phyloP scores from a whole-genome alignment of 352 stramenopile genomes.

The Porosira glacialis region DNA sequence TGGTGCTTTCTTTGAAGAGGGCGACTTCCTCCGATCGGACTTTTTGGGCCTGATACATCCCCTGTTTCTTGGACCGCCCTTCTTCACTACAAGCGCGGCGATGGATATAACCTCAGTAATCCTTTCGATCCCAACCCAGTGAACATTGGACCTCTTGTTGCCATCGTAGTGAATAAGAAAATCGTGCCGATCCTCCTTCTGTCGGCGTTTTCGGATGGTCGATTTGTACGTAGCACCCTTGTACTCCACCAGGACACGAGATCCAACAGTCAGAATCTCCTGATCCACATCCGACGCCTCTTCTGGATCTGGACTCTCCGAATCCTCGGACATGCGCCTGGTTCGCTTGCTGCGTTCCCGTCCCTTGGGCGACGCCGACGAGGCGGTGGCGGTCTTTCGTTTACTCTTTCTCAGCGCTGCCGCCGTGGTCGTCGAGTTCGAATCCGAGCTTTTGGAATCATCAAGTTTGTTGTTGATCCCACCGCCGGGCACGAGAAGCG shows the following conservation, averaged over 20 bases:
- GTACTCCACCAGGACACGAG: slow-evolving; percentile 51
- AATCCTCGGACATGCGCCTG: slow-evolving; percentile 7
- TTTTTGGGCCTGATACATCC: too few species aligned
- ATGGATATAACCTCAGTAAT: slow-evolving; percentile 8
- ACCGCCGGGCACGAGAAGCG: slow-evolving; percentile 33
- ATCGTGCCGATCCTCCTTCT: slow-evolving; percentile 41
- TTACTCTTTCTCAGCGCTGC: not conserved
- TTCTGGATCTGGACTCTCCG: slow-evolving; percentile 9
- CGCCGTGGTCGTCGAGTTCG: not conserved
- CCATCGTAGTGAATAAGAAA: slow-evolving; percentile 68
- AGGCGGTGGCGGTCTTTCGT: too few species aligned
- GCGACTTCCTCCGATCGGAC: too few species aligned
- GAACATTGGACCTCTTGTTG: slow-evolving; percentile 60
- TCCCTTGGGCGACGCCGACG: not conserved
- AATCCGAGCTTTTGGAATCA: slow-evolving; percentile 25
- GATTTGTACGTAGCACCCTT: slow-evolving; percentile 54
- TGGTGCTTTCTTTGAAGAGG: too few species aligned
- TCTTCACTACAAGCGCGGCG: too few species aligned
- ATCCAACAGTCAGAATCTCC: slow-evolving; percentile 39
- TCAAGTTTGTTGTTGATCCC: too few species aligned
- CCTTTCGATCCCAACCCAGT: slow-evolving; percentile 50
- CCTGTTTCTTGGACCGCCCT: too few species aligned
- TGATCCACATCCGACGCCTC: slow-evolving; percentile 44
- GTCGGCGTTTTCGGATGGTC: slow-evolving; percentile 46
- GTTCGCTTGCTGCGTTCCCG: slow-evolving; percentile 7